Evolutionary conservation across 176 grass and related monocot species (phyloP), one percentile per base, ranked within the genome.

Genomic region (barley (Hordeum vulgare)): DNA sequence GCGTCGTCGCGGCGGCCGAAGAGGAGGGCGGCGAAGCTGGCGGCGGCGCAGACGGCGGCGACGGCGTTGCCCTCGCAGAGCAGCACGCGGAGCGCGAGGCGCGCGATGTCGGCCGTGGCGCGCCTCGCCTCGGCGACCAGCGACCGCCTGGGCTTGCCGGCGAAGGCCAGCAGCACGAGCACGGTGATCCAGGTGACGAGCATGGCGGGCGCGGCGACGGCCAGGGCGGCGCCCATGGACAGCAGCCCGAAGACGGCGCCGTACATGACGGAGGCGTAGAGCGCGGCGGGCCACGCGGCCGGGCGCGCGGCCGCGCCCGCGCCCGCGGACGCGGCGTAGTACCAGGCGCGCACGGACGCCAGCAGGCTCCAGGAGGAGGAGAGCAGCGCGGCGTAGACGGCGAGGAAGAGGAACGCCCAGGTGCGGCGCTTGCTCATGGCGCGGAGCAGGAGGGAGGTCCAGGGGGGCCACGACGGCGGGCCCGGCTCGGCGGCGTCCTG

Each of bases 121-220:
- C 90, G 86, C 0, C 66, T 51, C 2, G 75, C 95, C 53, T 98
- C 95, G 18, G 80, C 87, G 57, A 98, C 92, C 29, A 98, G 86
- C 31, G 82, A 81, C 35, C 90, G 3, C 5, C 76, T 21, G 6
- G 92, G 88, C 71, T 74, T 74, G 0, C 71, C 71, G 0, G 71
- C 71, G 71, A 74, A 74, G 0, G 44, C 71, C 4, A 94, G 92
- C 47, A 98, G 92, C 27, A 98, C 95, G n/a, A 97, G 86, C 24
- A 98, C 89, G 77, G 95, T 98, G 81, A 86, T 98, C 95, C 92
- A 98, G 3, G 89, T 91, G 6, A 98, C 86, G 4, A 93, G 78
- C 58, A 88, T 94, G 73, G 95, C 95, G 7, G 95, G 95, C 1
- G 92, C 88, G 2, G 92, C 95, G 10, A 93, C 89, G 31, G 92